Percentiles rank a stretch among this genome's conserved stretches.
Conservation (phyloP, 495 filamentous ascomycete genomes). For the Cetradonia linearis region DNA sequence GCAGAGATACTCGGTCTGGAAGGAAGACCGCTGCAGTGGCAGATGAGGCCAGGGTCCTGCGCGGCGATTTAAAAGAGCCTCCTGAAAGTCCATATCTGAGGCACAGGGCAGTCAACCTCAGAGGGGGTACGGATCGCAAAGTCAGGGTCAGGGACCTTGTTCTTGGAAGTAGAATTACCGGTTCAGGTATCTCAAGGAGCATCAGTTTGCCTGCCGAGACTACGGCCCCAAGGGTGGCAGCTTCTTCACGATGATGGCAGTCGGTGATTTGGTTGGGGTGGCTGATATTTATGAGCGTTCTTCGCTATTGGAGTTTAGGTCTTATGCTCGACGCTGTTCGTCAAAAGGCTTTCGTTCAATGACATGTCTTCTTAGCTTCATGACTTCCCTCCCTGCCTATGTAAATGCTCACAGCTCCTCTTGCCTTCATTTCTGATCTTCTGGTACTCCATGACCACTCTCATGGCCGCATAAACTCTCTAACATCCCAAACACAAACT, state of each 20-base stretch:
- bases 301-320: not conserved
- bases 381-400: not conserved
- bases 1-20: not conserved
- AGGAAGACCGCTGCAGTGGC: not conserved
- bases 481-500: constrained; percentile 84
- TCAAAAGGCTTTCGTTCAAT: not conserved
- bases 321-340: not conserved
- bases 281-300: not conserved
- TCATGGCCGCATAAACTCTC: constrained; percentile 44
- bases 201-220: not conserved
- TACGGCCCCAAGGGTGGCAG: not conserved
- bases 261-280: not conserved
- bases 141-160: constrained; percentile 12
- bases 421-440: not conserved
- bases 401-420: not conserved
- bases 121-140: not conserved
- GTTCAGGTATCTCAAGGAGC: constrained; percentile 14
- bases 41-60: constrained; percentile 10
- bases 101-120: not conserved
- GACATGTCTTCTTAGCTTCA: not conserved
- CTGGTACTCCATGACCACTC: too few relatives aligned
- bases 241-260: not conserved
- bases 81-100: not conserved
- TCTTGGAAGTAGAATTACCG: constrained; percentile 18
- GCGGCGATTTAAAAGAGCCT: constrained; percentile 7